Percentiles rank a stretch among this genome's conserved stretches.
These are phyloP conservation scores for Mortierella sp. DNA, from an alignment of 371 early-diverging fungal genomes.

Conservation along the genomic window DNA sequence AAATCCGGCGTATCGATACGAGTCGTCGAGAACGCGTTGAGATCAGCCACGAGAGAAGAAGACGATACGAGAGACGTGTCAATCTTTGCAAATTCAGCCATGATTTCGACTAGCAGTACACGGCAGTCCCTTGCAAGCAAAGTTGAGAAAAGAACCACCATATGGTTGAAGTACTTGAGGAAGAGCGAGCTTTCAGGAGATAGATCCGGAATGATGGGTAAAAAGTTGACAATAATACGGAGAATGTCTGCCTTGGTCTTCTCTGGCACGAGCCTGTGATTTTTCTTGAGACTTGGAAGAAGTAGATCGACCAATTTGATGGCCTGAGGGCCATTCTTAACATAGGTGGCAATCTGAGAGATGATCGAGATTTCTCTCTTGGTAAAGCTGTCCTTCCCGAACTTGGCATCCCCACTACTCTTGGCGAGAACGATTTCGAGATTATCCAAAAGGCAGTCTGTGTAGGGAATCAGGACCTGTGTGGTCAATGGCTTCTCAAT, in stretches of 20 bases:
- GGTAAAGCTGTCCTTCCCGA: slow-evolving; percentile 70
- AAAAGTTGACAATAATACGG: slow-evolving; percentile 78
- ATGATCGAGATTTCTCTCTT: slow-evolving; percentile 85
- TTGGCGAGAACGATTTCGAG: slow-evolving; percentile 71
- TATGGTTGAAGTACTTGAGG: slow-evolving; percentile 67
- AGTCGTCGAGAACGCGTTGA: slow-evolving; percentile 81
- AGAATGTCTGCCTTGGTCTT: slow-evolving; percentile 88
- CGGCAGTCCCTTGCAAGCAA: slow-evolving; percentile 71
- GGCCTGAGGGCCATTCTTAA: slow-evolving; percentile 76
- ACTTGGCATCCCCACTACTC: slow-evolving; percentile 63
- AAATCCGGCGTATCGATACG: slow-evolving; percentile 93
- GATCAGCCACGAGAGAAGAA: slow-evolving; percentile 69
- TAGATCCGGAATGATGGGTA: slow-evolving; percentile 68
- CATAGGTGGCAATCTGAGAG: slow-evolving; percentile 81
- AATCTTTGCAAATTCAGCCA: slow-evolving; percentile 73
- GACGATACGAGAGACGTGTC: slow-evolving; percentile 69
- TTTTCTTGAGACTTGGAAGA: slow-evolving; percentile 84
- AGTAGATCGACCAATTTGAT: slow-evolving; percentile 81
- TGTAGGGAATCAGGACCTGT: slow-evolving; percentile 71
- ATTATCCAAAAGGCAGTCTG: slow-evolving; percentile 72
- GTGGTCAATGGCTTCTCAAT: slow-evolving; percentile 60
- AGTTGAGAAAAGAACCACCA: slow-evolving; percentile 72
- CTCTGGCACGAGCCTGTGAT: slow-evolving; percentile 79
- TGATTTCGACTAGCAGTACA: slow-evolving; percentile 69
- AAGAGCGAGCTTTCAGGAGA: slow-evolving; percentile 60